These are phyloP conservation scores for Tulasnella sp. DNA, from an alignment of 768 basidiomycete species.

Conservation along the genomic window DNA sequence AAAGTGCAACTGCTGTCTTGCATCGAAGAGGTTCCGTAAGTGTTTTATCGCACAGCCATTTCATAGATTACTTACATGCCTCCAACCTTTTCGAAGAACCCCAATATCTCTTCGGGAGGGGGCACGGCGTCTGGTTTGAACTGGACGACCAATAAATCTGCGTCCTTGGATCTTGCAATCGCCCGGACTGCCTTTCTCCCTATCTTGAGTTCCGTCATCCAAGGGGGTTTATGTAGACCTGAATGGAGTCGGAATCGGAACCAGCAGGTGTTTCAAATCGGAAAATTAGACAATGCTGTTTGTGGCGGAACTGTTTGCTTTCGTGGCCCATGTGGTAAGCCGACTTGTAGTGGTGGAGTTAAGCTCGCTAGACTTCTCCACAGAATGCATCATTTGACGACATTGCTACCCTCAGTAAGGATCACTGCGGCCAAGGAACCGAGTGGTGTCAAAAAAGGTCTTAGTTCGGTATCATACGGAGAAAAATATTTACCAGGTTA, in stretches of 20 bases:
- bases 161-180: background rate
- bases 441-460: background rate
- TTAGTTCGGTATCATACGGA: conserved; percentile 4
- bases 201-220: background rate
- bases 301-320: background rate
- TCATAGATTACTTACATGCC: background rate
- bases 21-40: background rate
- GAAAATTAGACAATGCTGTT: background rate
- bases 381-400: background rate
- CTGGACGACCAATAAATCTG: background rate
- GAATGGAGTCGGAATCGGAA: background rate
- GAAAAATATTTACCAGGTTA: background rate
- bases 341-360: too few species aligned
- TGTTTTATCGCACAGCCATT: background rate
- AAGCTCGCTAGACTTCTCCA: background rate
- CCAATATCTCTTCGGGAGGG: conserved; percentile 8
- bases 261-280: too few species aligned
- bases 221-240: background rate
- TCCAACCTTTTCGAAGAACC: background rate
- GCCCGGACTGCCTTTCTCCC: background rate
- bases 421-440: background rate
- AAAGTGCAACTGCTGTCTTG: background rate
- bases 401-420: background rate
- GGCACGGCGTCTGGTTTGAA: background rate
- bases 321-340: background rate